A percentile compares a stretch with the other conserved stretches of the same genome.
Evolutionary conservation across 163 green algal species (phyloP).

Genomic region (Chlorella variabilis): DNA sequence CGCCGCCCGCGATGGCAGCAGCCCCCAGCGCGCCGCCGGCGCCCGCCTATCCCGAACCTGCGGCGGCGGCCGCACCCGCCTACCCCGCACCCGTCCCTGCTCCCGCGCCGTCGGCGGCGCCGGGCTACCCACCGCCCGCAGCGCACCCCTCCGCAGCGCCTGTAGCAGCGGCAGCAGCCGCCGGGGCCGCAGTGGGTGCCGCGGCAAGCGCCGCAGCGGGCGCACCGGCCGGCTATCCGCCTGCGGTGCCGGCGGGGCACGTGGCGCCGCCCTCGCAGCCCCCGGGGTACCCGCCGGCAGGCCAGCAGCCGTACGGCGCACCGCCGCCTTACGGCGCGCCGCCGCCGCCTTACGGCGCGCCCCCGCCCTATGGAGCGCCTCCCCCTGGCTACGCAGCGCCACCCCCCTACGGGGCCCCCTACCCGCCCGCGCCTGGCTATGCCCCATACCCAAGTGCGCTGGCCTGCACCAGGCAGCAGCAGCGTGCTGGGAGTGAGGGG

Average conservation of each 20-base stretch:
- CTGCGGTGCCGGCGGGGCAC: neutral
- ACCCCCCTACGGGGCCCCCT: neutral
- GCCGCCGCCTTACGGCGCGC: neutral
- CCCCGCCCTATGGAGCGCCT: neutral
- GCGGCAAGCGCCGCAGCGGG: neutral
- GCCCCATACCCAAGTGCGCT: neutral
- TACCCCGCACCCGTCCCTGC: too few relatives aligned
- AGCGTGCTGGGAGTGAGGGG: too few relatives aligned
- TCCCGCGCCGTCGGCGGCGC: too few relatives aligned
- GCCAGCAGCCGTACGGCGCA: neutral
- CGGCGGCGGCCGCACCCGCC: neutral
- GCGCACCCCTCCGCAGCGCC: too few relatives aligned
- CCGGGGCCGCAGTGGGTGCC: neutral
- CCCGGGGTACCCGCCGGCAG: neutral
- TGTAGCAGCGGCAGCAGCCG: too few relatives aligned
- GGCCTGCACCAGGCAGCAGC: too few relatives aligned
- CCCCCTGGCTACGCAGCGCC: neutral
- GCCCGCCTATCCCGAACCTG: neutral
- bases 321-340: neutral
- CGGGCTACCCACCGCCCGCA: conserved; percentile 3
- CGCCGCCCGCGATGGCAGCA: neutral
- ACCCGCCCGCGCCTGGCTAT: neutral
- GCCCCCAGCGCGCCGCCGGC: neutral
- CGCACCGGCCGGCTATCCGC: neutral
- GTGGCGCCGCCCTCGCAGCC: neutral